These are phyloP conservation scores for Firmiana major DNA, from an alignment of 345 rosid species.

Conservation along the genomic window DNA sequence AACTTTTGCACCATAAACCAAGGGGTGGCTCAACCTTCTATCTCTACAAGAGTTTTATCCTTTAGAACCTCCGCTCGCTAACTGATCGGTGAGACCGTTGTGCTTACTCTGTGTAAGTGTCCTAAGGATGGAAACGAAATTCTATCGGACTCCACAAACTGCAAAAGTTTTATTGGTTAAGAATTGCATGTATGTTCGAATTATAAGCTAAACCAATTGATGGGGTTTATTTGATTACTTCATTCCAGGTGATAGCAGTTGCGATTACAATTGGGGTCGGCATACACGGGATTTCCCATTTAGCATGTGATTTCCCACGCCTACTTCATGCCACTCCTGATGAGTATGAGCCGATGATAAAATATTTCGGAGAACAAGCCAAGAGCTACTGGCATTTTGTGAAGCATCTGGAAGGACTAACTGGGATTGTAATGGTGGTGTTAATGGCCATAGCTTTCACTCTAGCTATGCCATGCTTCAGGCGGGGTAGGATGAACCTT, in stretches of 20 bases:
- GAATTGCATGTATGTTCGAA: not conserved
- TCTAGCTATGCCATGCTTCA: constrained; percentile 68
- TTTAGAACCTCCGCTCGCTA: no score
- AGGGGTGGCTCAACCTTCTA: no score
- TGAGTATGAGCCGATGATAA: constrained; percentile 46
- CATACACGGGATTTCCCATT: constrained; percentile 53
- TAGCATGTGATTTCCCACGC: constrained; percentile 68
- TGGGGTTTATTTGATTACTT: not conserved
- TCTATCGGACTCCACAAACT: no score
- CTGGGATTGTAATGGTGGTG: constrained; percentile 58
- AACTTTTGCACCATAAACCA: no score
- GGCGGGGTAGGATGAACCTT: constrained; percentile 51
- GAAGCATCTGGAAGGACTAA: constrained; percentile 56
- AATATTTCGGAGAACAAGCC: constrained; percentile 60
- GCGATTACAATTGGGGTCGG: constrained; percentile 60
- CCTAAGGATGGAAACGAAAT: no score
- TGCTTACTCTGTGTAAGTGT: no score
- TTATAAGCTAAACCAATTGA: no score
- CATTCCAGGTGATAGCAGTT: constrained; percentile 55
- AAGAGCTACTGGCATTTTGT: constrained; percentile 67
- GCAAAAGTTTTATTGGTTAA: not conserved
- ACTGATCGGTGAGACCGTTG: no score
- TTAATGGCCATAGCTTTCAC: constrained; percentile 81
- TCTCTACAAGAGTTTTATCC: no score
- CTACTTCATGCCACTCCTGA: constrained; percentile 51